phyloP scores from a whole-genome alignment of 805 yeast species.

The Teunomyces aglyptinius region DNA sequence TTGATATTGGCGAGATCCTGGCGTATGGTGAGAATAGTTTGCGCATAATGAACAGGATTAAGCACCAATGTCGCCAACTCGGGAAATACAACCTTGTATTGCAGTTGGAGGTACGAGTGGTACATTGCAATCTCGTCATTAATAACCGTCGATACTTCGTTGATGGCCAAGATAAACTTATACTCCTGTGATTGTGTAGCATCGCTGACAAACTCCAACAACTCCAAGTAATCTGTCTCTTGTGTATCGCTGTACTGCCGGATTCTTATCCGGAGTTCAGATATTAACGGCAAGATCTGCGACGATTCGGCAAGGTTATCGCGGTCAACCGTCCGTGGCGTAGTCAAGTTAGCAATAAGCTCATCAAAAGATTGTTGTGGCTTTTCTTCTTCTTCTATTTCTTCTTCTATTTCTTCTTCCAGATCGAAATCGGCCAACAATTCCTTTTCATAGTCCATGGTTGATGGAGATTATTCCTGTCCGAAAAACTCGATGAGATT shows the following conservation, averaged over 20 bases:
- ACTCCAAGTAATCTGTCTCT: constrained; percentile 30
- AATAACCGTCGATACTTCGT: constrained; percentile 53
- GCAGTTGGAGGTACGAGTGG: constrained; percentile 47
- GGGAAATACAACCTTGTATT: constrained; percentile 63
- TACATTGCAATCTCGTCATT: constrained; percentile 52
- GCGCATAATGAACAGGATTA: constrained; percentile 61
- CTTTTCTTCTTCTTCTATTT: background rate
- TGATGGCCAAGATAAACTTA: constrained; percentile 51
- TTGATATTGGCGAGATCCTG: constrained; percentile 38
- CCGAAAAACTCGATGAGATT: constrained; percentile 6
- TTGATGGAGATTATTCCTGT: background rate
- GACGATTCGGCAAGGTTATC: constrained; percentile 22
- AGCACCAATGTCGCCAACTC: constrained; percentile 66
- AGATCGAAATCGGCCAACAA: constrained; percentile 42
- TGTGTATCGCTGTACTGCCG: constrained; percentile 19
- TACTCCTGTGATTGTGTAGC: constrained; percentile 41
- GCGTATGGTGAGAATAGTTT: constrained; percentile 49
- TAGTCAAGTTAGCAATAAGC: background rate
- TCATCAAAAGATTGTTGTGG: constrained; percentile 1
- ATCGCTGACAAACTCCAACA: constrained; percentile 25
- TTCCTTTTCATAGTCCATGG: constrained; percentile 38
- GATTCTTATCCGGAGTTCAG: constrained; percentile 19
- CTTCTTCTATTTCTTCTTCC: constrained; percentile 9
- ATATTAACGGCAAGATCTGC: constrained; percentile 21
- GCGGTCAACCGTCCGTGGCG: constrained; percentile 3